A percentile compares a stretch with the other conserved stretches of the same genome.
Evolutionary conservation across 108 stramenopile species (phyloP).

Genomic region (Chaetoceros tenuissimus): DNA sequence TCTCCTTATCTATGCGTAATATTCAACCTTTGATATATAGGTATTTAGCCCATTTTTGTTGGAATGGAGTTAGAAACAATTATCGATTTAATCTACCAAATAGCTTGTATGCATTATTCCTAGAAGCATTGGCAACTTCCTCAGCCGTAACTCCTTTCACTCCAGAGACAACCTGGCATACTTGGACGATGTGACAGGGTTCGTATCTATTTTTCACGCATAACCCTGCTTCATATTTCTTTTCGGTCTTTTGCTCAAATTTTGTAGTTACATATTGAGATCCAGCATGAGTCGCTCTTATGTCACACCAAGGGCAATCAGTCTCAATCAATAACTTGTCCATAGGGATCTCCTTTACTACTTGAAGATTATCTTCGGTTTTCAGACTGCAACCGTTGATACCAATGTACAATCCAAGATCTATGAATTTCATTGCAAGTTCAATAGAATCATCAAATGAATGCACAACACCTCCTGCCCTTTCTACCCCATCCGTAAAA

Average conservation of each 20-base stretch:
- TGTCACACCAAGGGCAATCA: conserved; percentile 94
- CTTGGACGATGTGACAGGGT: conserved; percentile 81
- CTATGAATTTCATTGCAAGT: conserved; percentile 68
- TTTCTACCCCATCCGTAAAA: conserved; percentile 8
- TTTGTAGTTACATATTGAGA: conserved; percentile 45
- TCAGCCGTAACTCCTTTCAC: conserved; percentile 44
- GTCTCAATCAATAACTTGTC: conserved; percentile 87
- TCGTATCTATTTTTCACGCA: conserved; percentile 85
- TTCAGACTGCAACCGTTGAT: conserved; percentile 95
- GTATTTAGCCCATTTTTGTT: too few relatives aligned
- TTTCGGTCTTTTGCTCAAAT: conserved; percentile 67
- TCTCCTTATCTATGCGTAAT: too few relatives aligned
- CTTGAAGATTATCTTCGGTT: conserved; percentile 78
- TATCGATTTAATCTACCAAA: conserved; percentile 39
- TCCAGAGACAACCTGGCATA: conserved; percentile 78
- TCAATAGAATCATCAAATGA: conserved; percentile 83
- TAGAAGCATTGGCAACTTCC: conserved; percentile 51
- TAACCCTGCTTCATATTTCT: conserved; percentile 56
- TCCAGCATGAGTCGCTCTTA: conserved; percentile 75
- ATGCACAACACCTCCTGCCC: conserved; percentile 68
- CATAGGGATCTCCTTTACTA: conserved; percentile 68
- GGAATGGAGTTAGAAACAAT: too few relatives aligned
- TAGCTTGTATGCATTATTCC: conserved; percentile 49
- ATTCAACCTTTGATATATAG: too few relatives aligned
- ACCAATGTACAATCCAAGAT: conserved; percentile 84